These are phyloP conservation scores for Sporisorium exsertum DNA, from an alignment of 1,284 basidiomycete species.

Conservation along the genomic window DNA sequence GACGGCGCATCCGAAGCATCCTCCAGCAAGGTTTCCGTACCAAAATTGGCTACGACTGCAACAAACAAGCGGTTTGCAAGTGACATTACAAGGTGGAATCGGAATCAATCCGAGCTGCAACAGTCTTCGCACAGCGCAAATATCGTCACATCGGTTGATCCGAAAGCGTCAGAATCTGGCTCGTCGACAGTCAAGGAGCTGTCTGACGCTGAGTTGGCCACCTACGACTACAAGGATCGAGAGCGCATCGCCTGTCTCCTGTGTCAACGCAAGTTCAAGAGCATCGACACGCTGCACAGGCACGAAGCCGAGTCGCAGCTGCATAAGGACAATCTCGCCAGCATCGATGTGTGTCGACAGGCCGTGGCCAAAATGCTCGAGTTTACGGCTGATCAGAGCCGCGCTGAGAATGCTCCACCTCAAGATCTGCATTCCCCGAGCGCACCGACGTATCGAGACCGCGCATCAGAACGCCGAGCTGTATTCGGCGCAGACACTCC, in stretches of 20 bases:
- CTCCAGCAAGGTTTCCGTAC: neutral
- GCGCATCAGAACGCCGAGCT: conserved; percentile 50
- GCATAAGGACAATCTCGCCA: conserved; percentile 40
- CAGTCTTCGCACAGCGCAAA: neutral
- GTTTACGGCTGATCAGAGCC: neutral
- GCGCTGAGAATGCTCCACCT: neutral
- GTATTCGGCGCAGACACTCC: conserved; percentile 45
- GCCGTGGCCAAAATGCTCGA: conserved; percentile 30
- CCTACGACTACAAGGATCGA: conserved; percentile 43
- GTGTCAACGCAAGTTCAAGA: conserved; percentile 53
- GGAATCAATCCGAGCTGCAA: conserved; percentile 46
- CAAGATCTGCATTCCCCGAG: neutral
- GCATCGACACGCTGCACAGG: conserved; percentile 34
- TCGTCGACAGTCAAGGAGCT: conserved; percentile 4
- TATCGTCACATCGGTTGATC: neutral
- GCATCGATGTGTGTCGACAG: conserved; percentile 25
- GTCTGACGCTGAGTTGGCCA: conserved; percentile 11
- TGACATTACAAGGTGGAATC: conserved; percentile 47
- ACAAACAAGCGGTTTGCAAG: conserved; percentile 30
- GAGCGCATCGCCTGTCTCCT: conserved; percentile 43
- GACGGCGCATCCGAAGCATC: neutral
- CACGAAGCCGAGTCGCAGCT: conserved; percentile 41
- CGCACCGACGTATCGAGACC: conserved; percentile 32
- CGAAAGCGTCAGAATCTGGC: neutral
- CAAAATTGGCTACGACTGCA: conserved; percentile 11